Conservation (phyloP, 805 yeast species). For the Yarrowia alimentaria region DNA sequence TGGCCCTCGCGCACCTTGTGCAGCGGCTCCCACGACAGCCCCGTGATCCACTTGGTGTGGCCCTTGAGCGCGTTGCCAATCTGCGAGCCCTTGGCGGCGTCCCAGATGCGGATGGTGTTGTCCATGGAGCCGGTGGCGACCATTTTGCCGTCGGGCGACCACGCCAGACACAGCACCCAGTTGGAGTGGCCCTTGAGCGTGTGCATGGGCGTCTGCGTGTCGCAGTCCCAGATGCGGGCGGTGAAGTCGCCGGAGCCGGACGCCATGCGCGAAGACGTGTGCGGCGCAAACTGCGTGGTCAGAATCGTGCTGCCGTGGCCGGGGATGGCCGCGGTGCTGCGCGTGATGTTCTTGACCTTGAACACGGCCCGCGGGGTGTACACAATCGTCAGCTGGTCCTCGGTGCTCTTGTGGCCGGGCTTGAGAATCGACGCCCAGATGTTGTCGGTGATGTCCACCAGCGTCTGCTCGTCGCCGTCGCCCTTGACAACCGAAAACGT, state of each 20-base stretch:
- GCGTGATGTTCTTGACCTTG: slow-evolving; percentile 85
- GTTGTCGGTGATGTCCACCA: slow-evolving; percentile 74
- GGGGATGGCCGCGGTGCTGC: slow-evolving; percentile 87
- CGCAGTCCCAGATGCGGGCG: slow-evolving; percentile 95
- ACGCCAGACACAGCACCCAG: slow-evolving; percentile 90
- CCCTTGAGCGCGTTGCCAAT: slow-evolving; percentile 75
- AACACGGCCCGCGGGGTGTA: slow-evolving; percentile 95
- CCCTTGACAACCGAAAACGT: slow-evolving; percentile 64
- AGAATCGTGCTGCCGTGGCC: slow-evolving; percentile 95
- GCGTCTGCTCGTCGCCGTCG: slow-evolving; percentile 38
- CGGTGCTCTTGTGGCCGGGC: slow-evolving; percentile 85
- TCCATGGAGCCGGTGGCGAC: slow-evolving; percentile 98
- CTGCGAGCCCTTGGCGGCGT: slow-evolving; percentile 66
- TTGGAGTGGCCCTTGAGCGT: slow-evolving; percentile 82
- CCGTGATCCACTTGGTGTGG: slow-evolving; percentile 85
- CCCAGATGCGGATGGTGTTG: slow-evolving; percentile 84
- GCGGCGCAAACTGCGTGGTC: slow-evolving; percentile 91
- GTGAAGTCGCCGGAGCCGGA: slow-evolving; percentile 97
- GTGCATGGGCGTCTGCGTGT: slow-evolving; percentile 84
- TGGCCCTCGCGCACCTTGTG: slow-evolving; percentile 64
- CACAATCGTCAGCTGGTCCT: slow-evolving; percentile 85
- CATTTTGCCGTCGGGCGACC: slow-evolving; percentile 88
- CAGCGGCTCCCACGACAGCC: slow-evolving; percentile 90
- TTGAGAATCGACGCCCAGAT: slow-evolving; percentile 76
- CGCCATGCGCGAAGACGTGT: slow-evolving; percentile 77